phyloP scores from a whole-genome alignment of 306 rosid genomes.

The Prosopis cineraria region DNA sequence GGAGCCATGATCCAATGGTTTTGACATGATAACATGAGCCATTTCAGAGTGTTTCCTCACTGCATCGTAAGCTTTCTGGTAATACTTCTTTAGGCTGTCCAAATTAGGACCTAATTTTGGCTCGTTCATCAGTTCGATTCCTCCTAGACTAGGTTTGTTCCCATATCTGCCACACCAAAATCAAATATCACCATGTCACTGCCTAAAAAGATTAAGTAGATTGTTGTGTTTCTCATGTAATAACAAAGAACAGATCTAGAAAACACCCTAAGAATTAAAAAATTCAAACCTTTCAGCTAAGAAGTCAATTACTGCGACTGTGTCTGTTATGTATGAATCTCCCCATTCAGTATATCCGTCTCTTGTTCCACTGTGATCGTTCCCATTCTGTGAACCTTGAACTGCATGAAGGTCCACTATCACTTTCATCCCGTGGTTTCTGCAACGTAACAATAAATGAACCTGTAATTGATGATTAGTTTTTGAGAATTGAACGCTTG shows the following conservation, averaged over 20 bases:
- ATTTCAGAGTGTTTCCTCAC: constrained; percentile 40
- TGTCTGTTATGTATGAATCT: constrained; percentile 43
- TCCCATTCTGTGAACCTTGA: constrained; percentile 60
- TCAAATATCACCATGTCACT: no score
- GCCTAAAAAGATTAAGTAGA: no score
- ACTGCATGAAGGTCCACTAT: constrained; percentile 62
- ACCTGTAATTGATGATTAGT: no score
- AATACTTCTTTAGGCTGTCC: constrained; percentile 40
- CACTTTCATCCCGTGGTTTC: constrained; percentile 49
- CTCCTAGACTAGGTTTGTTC: constrained; percentile 41
- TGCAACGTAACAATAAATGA: no score
- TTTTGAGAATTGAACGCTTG: background rate
- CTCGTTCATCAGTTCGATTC: constrained; percentile 56
- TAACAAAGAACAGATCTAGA: no score
- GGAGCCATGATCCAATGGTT: constrained; percentile 40
- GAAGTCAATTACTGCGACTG: constrained; percentile 53
- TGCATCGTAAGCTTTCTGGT: constrained; percentile 16
- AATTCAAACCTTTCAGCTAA: constrained; percentile 48
- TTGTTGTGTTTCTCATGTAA: background rate
- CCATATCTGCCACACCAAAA: constrained; percentile 40
- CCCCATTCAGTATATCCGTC: constrained; percentile 54
- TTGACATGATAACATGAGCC: constrained; percentile 53
- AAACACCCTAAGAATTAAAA: background rate
- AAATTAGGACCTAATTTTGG: constrained; percentile 41
- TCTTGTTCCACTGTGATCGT: no score